phyloP scores from a whole-genome alignment of 1,139 yeast genomes.

The Hansenula anomala region DNA sequence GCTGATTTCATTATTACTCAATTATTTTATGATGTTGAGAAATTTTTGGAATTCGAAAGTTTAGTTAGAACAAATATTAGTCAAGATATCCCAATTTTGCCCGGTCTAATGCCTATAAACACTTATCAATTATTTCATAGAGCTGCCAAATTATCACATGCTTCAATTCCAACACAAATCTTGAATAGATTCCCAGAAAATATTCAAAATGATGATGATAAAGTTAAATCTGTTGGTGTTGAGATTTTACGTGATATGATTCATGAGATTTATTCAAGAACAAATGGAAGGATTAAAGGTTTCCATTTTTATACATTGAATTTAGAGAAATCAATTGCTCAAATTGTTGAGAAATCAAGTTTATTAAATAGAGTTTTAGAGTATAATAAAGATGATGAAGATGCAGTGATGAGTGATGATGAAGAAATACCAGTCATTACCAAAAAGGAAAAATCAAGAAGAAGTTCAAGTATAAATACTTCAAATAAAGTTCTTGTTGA shows the following conservation, averaged over 20 bases:
- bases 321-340: conserved; percentile 86
- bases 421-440: conserved; percentile 16
- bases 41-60: conserved; percentile 48
- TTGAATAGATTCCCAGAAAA: conserved; percentile 48
- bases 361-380: conserved; percentile 37
- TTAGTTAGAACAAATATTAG: conserved; percentile 33
- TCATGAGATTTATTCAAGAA: conserved; percentile 44
- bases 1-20: conserved; percentile 94
- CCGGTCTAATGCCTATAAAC: conserved; percentile 96
- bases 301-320: conserved; percentile 89
- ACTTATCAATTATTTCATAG: conserved; percentile 82
- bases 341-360: conserved; percentile 61
- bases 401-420: conserved; percentile 26
- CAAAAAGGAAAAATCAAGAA: conserved; percentile 25
- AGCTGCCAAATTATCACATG: conserved; percentile 88
- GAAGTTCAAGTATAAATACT: conserved; percentile 40
- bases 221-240: conserved; percentile 81
- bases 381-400: conserved; percentile 19
- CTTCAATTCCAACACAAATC: conserved; percentile 64
- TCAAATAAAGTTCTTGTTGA: conserved; percentile 43
- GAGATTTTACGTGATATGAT: conserved; percentile 64
- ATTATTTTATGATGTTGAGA: conserved; percentile 64
- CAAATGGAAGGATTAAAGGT: conserved; percentile 60
- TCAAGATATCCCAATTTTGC: conserved; percentile 58
- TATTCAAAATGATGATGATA: conserved; percentile 75